Evolutionary conservation across 2,329 filamentous ascomycete species (phyloP).

Genomic region (Aspergillus felis): DNA sequence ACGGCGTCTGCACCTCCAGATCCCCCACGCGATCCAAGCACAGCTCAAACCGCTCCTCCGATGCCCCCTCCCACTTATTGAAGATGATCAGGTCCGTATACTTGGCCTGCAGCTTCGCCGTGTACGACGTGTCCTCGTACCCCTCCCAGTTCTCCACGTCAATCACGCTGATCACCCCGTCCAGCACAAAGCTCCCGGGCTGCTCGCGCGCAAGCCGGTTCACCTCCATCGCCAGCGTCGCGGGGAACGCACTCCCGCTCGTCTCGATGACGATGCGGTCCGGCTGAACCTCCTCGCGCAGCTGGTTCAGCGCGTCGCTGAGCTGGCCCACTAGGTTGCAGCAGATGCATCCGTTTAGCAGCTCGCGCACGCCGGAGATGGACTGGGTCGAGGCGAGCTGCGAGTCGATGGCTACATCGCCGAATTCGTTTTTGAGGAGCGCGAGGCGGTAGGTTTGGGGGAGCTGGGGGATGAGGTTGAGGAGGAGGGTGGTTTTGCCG

Average conservation of each 20-base stretch:
- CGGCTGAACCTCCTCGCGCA: constrained; percentile 59
- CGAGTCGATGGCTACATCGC: constrained; percentile 88
- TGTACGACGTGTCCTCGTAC: constrained; percentile 87
- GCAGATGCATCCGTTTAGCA: constrained; percentile 97
- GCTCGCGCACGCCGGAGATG: constrained; percentile 84
- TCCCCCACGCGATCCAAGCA: constrained; percentile 76
- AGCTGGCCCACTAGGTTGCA: constrained; percentile 96
- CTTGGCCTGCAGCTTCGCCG: constrained; percentile 78
- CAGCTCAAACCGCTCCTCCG: constrained; percentile 70
- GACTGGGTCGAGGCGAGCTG: constrained; percentile 79
- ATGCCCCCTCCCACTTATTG: constrained; percentile 84
- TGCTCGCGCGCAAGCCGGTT: constrained; percentile 69
- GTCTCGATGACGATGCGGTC: constrained; percentile 95
- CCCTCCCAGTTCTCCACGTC: constrained; percentile 95
- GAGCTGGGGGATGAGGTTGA: constrained; percentile 90
- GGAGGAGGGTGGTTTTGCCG: constrained; percentile 92
- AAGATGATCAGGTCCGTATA: constrained; percentile 90
- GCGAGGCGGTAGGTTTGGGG: constrained; percentile 84
- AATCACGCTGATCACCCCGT: constrained; percentile 84
- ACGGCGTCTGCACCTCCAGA: constrained; percentile 73
- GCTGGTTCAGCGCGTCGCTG: constrained; percentile 70
- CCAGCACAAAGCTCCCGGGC: constrained; percentile 63
- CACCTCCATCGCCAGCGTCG: constrained; percentile 85
- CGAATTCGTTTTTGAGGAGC: constrained; percentile 97
- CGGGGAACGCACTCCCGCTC: constrained; percentile 79